A percentile compares a stretch with the other conserved stretches of the same genome.
Conservation (phyloP, 495 filamentous ascomycete species). For the Podospora fimiseda region DNA sequence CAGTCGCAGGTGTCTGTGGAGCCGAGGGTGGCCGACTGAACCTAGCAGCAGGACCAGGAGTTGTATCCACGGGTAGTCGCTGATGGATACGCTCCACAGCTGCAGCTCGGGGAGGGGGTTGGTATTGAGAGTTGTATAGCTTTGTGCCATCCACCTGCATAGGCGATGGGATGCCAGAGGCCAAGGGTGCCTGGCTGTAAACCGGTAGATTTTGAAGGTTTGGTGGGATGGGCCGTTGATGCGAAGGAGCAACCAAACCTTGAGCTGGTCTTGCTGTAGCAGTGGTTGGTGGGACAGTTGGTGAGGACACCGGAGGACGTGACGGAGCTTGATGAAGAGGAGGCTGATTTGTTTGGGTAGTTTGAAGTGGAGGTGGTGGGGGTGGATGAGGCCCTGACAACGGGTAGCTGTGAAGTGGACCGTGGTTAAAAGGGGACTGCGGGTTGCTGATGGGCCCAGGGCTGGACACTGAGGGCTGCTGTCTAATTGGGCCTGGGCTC, state of each 20-base stretch:
- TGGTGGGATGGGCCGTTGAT: slow-evolving; percentile 17
- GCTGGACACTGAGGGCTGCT: slow-evolving; percentile 6
- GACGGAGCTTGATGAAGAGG: slow-evolving; percentile 10
- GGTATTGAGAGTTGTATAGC: slow-evolving; percentile 37
- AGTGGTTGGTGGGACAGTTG: slow-evolving; percentile 22
- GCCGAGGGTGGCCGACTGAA: slow-evolving; percentile 13
- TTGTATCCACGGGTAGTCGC: slow-evolving; percentile 7
- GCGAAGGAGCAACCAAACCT: slow-evolving; percentile 16
- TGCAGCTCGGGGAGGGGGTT: slow-evolving; percentile 30
- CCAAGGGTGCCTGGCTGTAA: slow-evolving; percentile 5
- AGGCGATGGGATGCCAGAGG: slow-evolving; percentile 5
- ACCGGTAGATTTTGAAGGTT: slow-evolving; percentile 20
- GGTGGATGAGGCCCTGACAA: slow-evolving; percentile 6
- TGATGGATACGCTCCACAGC: slow-evolving; percentile 20
- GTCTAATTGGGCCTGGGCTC: slow-evolving; percentile 1
- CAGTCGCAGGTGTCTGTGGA: slow-evolving; percentile 17
- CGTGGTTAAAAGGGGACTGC: slow-evolving; percentile 13
- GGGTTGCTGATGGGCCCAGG: slow-evolving; percentile 2
- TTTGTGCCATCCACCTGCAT: slow-evolving; percentile 20
- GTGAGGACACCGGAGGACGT: slow-evolving; percentile 14
- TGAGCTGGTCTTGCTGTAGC: slow-evolving; percentile 13
- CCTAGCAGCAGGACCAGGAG: slow-evolving; percentile 17
- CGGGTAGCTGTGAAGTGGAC: slow-evolving; percentile 15
- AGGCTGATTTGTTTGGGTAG: slow-evolving; percentile 2
- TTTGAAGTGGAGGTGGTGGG: slow-evolving; percentile 5